phyloP scores from a whole-genome alignment of 257 asterid species.

The Echium plantagineum region DNA sequence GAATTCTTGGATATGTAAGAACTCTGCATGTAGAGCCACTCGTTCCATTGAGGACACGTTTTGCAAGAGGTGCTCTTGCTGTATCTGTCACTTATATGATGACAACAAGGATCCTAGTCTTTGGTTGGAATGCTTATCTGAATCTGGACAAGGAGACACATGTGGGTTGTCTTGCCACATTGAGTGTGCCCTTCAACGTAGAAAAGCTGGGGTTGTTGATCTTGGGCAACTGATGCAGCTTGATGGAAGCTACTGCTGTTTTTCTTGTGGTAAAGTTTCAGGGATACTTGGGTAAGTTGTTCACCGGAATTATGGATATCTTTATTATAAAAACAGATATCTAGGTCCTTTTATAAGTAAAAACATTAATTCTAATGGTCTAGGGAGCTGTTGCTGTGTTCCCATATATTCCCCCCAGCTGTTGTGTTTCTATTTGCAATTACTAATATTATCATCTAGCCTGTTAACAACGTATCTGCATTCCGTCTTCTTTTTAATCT shows the following conservation, averaged over 20 bases:
- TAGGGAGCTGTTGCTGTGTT: not conserved
- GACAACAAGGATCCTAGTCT: slow-evolving; percentile 93
- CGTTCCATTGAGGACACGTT: slow-evolving; percentile 61
- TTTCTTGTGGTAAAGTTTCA: slow-evolving; percentile 77
- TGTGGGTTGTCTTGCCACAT: slow-evolving; percentile 90
- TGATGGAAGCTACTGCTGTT: slow-evolving; percentile 89
- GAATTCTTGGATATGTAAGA: slow-evolving; percentile 63
- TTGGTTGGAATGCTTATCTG: slow-evolving; percentile 76
- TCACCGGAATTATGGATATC: not conserved
- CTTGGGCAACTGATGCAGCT: slow-evolving; percentile 73
- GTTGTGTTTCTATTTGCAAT: no score
- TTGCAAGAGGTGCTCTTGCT: slow-evolving; percentile 89
- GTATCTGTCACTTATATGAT: slow-evolving; percentile 76
- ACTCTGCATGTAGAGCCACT: slow-evolving; percentile 69
- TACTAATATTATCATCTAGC: not conserved
- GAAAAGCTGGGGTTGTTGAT: slow-evolving; percentile 78
- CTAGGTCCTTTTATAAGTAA: no score
- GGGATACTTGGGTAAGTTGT: slow-evolving; percentile 72
- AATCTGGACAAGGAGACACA: slow-evolving; percentile 50
- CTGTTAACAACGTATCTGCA: no score
- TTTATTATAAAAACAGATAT: no score
- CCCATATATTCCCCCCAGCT: no score
- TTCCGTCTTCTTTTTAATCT: no score
- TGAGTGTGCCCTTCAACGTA: slow-evolving; percentile 67
- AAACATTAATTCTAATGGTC: no score